phyloP scores from a whole-genome alignment of 176 grass and related monocot species.

The Poa annua region DNA sequence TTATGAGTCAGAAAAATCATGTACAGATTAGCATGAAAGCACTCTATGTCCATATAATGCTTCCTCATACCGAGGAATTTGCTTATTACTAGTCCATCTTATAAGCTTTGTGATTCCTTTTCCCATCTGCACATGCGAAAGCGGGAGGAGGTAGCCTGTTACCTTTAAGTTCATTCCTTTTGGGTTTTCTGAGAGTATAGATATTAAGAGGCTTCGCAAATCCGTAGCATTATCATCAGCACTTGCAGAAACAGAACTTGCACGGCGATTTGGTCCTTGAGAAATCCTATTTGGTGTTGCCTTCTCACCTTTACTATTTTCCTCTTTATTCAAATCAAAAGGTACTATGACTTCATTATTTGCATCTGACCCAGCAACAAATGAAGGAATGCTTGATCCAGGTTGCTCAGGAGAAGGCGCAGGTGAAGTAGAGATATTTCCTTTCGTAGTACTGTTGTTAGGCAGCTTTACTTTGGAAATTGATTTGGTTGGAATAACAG shows the following conservation, averaged over 20 bases:
- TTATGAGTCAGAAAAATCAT: not conserved
- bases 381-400: conserved; percentile 58
- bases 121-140: conserved; percentile 14
- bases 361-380: conserved; percentile 56
- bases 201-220: conserved; percentile 67
- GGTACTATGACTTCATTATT: conserved; percentile 72
- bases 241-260: conserved; percentile 47
- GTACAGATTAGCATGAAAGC: conserved; percentile 3
- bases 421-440: conserved; percentile 55
- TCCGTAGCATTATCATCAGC: conserved; percentile 60
- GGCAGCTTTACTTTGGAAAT: conserved; percentile 69
- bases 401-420: conserved; percentile 73
- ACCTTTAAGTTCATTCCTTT: conserved; percentile 96
- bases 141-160: not conserved
- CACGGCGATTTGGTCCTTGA: conserved; percentile 50
- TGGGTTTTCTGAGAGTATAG: conserved; percentile 72
- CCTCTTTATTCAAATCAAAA: conserved; percentile 68
- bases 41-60: conserved; percentile 5
- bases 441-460: conserved; percentile 63
- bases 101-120: not conserved
- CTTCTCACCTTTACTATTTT: conserved; percentile 63
- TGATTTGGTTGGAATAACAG: conserved; percentile 80
- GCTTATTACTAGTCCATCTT: not conserved
- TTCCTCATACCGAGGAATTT: conserved; percentile 15
- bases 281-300: conserved; percentile 49